phyloP scores from a whole-genome alignment of 306 rosid genomes.

The Begonia peltatifolia region DNA sequence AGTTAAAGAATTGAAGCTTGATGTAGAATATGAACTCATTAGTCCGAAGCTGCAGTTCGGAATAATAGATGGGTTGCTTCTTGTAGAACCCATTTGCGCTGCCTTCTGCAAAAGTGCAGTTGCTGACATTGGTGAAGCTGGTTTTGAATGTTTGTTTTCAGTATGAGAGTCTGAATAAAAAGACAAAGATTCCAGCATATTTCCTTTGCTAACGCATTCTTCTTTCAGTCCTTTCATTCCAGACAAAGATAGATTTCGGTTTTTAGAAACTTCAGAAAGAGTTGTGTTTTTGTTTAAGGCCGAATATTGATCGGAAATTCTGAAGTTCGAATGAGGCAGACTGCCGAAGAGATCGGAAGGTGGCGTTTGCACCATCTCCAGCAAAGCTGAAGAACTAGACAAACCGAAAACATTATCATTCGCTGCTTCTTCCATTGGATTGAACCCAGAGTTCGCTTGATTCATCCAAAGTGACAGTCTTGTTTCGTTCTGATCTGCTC shows the following conservation, averaged over 20 bases:
- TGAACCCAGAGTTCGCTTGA: slow-evolving; percentile 27
- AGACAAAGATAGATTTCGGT: slow-evolving; percentile 13
- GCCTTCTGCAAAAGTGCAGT: slow-evolving; percentile 38
- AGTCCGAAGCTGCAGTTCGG: slow-evolving; percentile 38
- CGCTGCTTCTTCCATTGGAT: slow-evolving; percentile 19
- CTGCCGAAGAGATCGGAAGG: slow-evolving; percentile 22
- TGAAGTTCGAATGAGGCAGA: slow-evolving; percentile 11
- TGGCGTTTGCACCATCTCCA: slow-evolving; percentile 43
- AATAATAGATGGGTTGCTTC: slow-evolving; percentile 30
- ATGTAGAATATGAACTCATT: slow-evolving; percentile 24
- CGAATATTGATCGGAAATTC: not conserved
- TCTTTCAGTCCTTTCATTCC: slow-evolving; percentile 17
- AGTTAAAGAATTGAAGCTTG: slow-evolving; percentile 16
- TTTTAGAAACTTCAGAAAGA: not conserved
- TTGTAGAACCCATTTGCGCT: slow-evolving; percentile 32
- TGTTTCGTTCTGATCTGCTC: slow-evolving; percentile 39
- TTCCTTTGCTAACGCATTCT: slow-evolving; percentile 14
- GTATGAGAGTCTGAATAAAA: not conserved
- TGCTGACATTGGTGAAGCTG: slow-evolving; percentile 50
- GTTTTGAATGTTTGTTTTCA: slow-evolving; percentile 11
- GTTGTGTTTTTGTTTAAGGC: not conserved
- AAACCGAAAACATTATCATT: slow-evolving; percentile 22
- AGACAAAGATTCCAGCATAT: slow-evolving; percentile 7
- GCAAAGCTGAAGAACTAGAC: slow-evolving; percentile 24
- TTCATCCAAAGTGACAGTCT: slow-evolving; percentile 66